Percentiles rank a stretch among this genome's conserved stretches.
Evolutionary conservation across 2,329 filamentous ascomycete species (phyloP).

Genomic region (Sclerotinia glacialis): DNA sequence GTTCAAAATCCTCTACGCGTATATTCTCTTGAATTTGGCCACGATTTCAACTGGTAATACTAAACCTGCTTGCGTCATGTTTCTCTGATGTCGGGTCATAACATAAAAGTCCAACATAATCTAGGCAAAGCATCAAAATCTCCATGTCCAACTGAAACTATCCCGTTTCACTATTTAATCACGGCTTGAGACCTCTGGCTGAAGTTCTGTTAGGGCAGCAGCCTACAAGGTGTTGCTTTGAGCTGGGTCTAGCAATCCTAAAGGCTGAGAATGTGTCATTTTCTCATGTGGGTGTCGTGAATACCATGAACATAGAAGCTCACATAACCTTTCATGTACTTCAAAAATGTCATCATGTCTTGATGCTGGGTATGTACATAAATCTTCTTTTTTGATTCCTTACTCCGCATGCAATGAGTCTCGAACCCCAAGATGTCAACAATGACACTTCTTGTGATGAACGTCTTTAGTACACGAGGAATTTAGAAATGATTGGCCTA

Average conservation of each 20-base stretch:
- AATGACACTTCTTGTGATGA: background rate
- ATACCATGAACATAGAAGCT: background rate
- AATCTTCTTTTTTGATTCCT: background rate
- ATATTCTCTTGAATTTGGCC: background rate
- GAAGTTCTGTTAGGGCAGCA: background rate
- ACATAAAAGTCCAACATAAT: background rate
- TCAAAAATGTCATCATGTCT: background rate
- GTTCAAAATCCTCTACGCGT: background rate
- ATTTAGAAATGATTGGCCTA: background rate
- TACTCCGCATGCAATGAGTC: background rate
- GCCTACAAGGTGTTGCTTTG: background rate
- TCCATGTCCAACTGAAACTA: background rate
- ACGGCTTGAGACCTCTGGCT: background rate
- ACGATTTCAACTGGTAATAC: background rate
- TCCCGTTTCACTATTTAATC: too few species aligned
- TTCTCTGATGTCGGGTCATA: background rate
- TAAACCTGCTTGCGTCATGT: background rate
- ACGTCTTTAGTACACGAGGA: background rate
- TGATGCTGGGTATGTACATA: too few species aligned
- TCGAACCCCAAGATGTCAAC: background rate
- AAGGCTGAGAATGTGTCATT: background rate
- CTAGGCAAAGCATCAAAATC: background rate
- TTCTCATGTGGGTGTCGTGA: background rate
- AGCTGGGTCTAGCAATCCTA: background rate
- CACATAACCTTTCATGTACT: background rate